These are phyloP conservation scores for Arachnopeziza araneosa DNA, from an alignment of 2,329 filamentous ascomycete species.

Conservation along the genomic window DNA sequence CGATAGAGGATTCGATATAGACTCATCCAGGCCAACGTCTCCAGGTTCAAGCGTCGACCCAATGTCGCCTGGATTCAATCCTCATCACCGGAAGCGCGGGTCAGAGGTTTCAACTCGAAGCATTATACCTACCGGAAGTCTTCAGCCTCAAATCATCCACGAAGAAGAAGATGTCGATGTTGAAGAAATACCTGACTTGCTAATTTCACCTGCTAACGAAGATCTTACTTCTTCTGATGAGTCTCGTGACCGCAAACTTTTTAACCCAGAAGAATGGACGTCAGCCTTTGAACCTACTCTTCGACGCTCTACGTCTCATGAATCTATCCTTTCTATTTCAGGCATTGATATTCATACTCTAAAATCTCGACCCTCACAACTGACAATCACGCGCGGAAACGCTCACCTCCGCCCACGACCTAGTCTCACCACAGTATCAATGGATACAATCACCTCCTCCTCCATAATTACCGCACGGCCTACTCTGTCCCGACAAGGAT, in stretches of 20 bases:
- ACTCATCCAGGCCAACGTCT: constrained; percentile 72
- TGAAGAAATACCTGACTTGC: constrained; percentile 23
- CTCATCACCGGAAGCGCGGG: constrained; percentile 47
- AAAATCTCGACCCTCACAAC: constrained; percentile 68
- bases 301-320: constrained; percentile 69
- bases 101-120: constrained; percentile 50
- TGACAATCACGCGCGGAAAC: constrained; percentile 48
- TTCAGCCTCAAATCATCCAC: constrained; percentile 34
- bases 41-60: constrained; percentile 73
- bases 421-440: constrained; percentile 38
- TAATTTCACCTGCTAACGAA: constrained; percentile 21
- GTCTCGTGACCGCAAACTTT: constrained; percentile 16
- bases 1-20: constrained; percentile 57
- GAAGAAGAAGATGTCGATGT: constrained; percentile 32
- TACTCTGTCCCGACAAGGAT: constrained; percentile 41
- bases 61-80: constrained; percentile 52
- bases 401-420: constrained; percentile 43
- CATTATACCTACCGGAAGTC: constrained; percentile 32
- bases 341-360: constrained; percentile 88
- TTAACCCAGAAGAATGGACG: constrained; percentile 17
- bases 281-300: constrained; percentile 41
- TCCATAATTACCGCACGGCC: constrained; percentile 52
- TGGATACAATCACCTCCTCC: constrained; percentile 49
- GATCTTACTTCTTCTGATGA: constrained; percentile 18
- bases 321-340: constrained; percentile 81